Evolutionary conservation across 2,329 filamentous ascomycete genomes (phyloP).

Genomic region (Xylaria sp.): DNA sequence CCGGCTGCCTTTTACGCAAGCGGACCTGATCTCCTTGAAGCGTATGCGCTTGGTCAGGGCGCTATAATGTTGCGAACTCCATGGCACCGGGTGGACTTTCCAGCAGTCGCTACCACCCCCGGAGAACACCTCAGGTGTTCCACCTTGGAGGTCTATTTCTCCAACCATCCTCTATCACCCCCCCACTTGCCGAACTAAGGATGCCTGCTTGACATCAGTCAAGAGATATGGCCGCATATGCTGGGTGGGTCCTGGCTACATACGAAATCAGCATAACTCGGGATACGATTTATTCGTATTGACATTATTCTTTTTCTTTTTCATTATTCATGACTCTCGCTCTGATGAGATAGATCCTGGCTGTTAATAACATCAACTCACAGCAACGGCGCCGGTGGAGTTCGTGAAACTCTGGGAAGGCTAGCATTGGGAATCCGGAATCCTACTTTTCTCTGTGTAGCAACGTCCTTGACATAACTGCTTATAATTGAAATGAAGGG

Average conservation of each 20-base stretch:
- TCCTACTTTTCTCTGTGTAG: conserved; percentile 45
- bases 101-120: not conserved
- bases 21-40: conserved; percentile 37
- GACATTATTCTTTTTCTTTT: conserved; percentile 42
- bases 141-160: conserved; percentile 10
- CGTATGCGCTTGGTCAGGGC: conserved; percentile 38
- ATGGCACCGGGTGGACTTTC: conserved; percentile 2
- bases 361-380: conserved; percentile 51
- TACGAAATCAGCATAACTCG: conserved; percentile 43
- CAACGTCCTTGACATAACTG: conserved; percentile 43
- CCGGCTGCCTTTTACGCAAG: conserved; percentile 34
- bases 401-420: conserved; percentile 44
- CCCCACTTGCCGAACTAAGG: conserved; percentile 19
- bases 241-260: conserved; percentile 30
- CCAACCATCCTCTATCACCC: conserved; percentile 22
- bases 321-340: conserved; percentile 51
- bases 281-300: conserved; percentile 43
- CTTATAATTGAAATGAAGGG: conserved; percentile 46
- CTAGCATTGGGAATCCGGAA: conserved; percentile 49
- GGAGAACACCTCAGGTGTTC: conserved; percentile 17
- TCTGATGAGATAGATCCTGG: conserved; percentile 51
- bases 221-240: conserved; percentile 29
- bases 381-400: conserved; percentile 51
- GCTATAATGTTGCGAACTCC: conserved; percentile 31
- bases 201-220: conserved; percentile 23